Percentiles rank a stretch among this genome's conserved stretches.
Evolutionary conservation across 208 protist genomes (phyloP).

Genomic region (Wallacemonas sp.): DNA sequence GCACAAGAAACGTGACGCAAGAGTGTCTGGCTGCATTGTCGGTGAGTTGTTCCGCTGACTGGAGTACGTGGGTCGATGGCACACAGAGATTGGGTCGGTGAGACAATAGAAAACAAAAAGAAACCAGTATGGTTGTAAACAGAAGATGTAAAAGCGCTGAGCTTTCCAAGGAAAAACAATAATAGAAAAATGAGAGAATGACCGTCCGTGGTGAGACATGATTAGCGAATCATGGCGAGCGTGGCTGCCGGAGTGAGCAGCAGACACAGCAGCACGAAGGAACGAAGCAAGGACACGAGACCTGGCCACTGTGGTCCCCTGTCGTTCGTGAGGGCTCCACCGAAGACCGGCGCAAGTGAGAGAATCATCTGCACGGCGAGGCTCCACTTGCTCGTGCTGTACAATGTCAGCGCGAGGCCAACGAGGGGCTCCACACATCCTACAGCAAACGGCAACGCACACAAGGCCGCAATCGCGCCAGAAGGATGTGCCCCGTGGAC

Average conservation of each 20-base stretch:
- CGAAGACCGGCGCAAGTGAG: background rate
- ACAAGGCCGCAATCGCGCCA: background rate
- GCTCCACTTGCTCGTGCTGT: background rate
- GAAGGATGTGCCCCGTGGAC: background rate
- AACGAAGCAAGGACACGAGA: background rate
- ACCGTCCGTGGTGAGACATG: too few species aligned
- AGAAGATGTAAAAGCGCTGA: too few species aligned
- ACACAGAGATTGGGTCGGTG: too few species aligned
- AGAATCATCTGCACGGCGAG: background rate
- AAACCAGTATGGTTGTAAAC: too few species aligned
- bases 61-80: too few species aligned
- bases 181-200: slow-evolving; percentile 9
- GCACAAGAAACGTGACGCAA: too few species aligned
- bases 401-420: background rate
- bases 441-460: background rate
- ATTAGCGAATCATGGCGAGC: too few species aligned
- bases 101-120: too few species aligned
- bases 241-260: background rate
- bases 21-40: too few species aligned
- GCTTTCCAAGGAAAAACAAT: too few species aligned
- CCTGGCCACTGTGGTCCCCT: background rate
- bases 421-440: background rate
- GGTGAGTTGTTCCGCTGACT: too few species aligned
- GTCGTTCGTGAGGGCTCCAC: background rate
- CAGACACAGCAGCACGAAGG: slow-evolving; percentile 7